phyloP scores from a whole-genome alignment of 495 filamentous ascomycete genomes.

The Delitschia confertaspora region DNA sequence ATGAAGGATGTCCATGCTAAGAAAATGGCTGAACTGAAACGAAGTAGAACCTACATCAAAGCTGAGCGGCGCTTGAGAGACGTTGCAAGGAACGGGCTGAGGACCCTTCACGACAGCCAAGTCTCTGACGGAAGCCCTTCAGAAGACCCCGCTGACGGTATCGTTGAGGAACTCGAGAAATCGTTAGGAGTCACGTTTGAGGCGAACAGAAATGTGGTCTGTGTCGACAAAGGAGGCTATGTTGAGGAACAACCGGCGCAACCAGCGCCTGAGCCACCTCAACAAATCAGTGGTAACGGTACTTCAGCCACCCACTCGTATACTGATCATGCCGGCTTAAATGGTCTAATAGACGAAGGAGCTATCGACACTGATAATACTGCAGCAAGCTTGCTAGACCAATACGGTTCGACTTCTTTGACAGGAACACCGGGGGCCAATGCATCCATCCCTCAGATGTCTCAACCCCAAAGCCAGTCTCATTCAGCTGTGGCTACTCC shows the following conservation, averaged over 20 bases:
- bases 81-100: constrained; percentile 17
- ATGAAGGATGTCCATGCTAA: constrained; percentile 70
- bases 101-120: neutral
- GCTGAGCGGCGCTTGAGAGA: constrained; percentile 32
- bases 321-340: constrained; percentile 1
- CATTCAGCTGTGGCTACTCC: constrained; percentile 24
- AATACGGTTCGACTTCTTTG: constrained; percentile 24
- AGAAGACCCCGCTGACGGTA: constrained; percentile 25
- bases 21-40: constrained; percentile 63
- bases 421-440: constrained; percentile 23
- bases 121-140: constrained; percentile 4
- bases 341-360: constrained; percentile 14
- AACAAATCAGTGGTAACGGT: constrained; percentile 21
- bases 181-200: constrained; percentile 29
- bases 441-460: constrained; percentile 18
- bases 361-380: constrained; percentile 23
- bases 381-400: constrained; percentile 27
- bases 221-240: constrained; percentile 35
- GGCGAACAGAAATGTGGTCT: constrained; percentile 27
- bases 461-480: constrained; percentile 19
- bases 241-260: constrained; percentile 28
- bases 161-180: constrained; percentile 32
- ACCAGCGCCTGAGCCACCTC: constrained; percentile 2
- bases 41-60: constrained; percentile 38
- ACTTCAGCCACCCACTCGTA: neutral